Base-by-base conservation (phyloP, 352 stramenopile genomes). In the Pythium phragmiticola region DNA sequence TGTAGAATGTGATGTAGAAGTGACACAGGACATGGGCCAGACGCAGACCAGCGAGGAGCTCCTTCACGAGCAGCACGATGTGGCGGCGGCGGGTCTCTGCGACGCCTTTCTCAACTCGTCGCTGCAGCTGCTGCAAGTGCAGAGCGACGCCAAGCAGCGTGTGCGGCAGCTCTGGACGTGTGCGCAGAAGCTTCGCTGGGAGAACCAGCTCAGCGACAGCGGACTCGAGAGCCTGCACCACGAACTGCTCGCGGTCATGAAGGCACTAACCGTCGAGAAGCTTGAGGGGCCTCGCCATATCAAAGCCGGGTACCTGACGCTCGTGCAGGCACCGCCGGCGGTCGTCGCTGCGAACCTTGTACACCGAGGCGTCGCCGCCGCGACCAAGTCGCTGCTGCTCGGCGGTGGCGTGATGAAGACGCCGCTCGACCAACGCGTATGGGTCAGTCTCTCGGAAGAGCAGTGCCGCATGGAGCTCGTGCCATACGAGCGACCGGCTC, bases 101-200 rank as follows among this genome's bases (percentile, higher is more conserved):
- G 70, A 83, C 19, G 70, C 74, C 6, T 87, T 88, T 41, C 57
- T 90, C 14, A 77, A 77, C 39, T 78, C 78, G 14, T 90, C 81
- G 12, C 75, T 90, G 36, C 81, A 92, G 59, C 57, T 90, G 0
- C 54, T 88, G 45, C 76, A 90, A 57, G 52, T 85, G 8, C 84
- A 92, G 28, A 82, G 78, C 60, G 77, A 90, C 30, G 66, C 71
- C 33, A 78, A 75, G 0, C 76, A 89, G 52, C 71, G 69, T 49
- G 65, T 90, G 0, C 79, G 81, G 11, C 77, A 89, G 60, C 60
- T 92, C 11, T 92, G 83, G 81, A 76, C 74, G 42, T 77, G 72
- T 12, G 66, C 87, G 14, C 83, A 92, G 54, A 72, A 71, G 9
- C 69, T 92, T 2, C 77, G 77, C 7, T 72, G 68, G 65, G 71